These are phyloP conservation scores for Penicillium flavigenum DNA, from an alignment of 495 filamentous ascomycete genomes.

Conservation along the genomic window DNA sequence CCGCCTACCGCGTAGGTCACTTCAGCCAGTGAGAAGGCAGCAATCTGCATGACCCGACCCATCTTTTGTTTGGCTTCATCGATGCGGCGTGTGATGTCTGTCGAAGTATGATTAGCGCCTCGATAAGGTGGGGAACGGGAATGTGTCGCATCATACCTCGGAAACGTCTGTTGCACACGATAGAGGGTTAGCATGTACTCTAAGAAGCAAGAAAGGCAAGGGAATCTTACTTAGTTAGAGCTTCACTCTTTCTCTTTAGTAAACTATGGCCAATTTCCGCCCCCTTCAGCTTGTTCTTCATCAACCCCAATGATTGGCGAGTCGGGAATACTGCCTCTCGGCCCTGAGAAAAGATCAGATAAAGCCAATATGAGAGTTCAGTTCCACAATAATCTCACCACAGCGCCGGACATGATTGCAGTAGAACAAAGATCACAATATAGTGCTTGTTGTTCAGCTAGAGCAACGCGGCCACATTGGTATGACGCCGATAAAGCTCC, in stretches of 20 bases:
- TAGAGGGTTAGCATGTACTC: conserved; percentile 14
- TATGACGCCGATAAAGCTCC: conserved; percentile 36
- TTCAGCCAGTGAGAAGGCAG: conserved; percentile 95
- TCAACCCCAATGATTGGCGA: conserved; percentile 90
- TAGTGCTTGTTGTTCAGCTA: conserved; percentile 18
- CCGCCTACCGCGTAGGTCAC: conserved; percentile 97
- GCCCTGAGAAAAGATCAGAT: conserved; percentile 30
- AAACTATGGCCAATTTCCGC: conserved; percentile 86
- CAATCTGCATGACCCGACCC: conserved; percentile 99
- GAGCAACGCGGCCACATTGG: conserved; percentile 29
- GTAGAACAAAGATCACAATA: conserved; percentile 15
- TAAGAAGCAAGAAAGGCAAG: background rate
- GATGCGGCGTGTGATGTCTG: conserved; percentile 94
- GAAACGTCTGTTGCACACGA: conserved; percentile 62
- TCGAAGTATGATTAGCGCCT: conserved; percentile 26
- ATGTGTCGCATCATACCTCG: conserved; percentile 58
- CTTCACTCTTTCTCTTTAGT: conserved; percentile 90
- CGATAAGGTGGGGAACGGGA: conserved; percentile 24
- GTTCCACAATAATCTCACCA: conserved; percentile 38
- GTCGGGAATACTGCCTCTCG: conserved; percentile 95
- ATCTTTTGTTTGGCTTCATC: conserved; percentile 99
- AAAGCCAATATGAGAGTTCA: conserved; percentile 4
- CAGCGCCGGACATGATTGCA: conserved; percentile 56
- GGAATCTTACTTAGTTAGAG: conserved; percentile 73
- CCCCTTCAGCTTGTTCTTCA: conserved; percentile 99